A percentile compares a stretch with the other conserved stretches of the same genome.
phyloP scores from a whole-genome alignment of 192 early-diverging fungal genomes.

The Backusella tuberculispora region DNA sequence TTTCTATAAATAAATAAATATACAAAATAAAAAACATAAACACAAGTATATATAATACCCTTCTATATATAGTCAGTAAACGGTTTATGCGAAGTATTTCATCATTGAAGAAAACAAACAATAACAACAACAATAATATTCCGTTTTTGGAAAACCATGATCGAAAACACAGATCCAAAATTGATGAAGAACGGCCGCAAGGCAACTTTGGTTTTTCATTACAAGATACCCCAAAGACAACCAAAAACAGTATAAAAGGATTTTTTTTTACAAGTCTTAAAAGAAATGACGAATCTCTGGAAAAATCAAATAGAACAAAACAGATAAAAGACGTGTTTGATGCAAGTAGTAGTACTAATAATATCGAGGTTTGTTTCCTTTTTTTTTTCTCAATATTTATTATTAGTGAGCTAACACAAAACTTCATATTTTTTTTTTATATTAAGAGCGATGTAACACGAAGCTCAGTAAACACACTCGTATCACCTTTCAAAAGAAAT shows the following conservation, averaged over 20 bases:
- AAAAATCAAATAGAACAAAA: background rate
- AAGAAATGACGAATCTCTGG: background rate
- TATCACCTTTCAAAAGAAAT: conserved; percentile 32
- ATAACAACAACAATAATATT: background rate
- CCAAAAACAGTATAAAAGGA: background rate
- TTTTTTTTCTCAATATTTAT: background rate
- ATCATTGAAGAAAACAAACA: background rate
- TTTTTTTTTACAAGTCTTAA: background rate
- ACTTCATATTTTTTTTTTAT: background rate
- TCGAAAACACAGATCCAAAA: background rate
- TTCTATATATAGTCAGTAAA: conserved; percentile 11
- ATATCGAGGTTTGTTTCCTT: background rate
- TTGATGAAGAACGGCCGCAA: conserved; percentile 6
- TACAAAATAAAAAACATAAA: background rate
- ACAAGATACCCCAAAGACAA: background rate
- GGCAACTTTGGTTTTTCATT: background rate
- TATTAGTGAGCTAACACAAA: background rate
- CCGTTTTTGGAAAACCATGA: background rate
- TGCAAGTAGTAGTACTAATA: background rate
- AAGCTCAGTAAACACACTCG: conserved; percentile 29
- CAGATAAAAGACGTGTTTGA: background rate
- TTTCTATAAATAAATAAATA: background rate
- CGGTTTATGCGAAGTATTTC: conserved; percentile 19
- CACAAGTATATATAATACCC: background rate
- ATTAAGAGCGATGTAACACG: background rate